These are phyloP conservation scores for Eucalyptus shirleyi DNA, from an alignment of 345 rosid genomes.

Conservation along the genomic window DNA sequence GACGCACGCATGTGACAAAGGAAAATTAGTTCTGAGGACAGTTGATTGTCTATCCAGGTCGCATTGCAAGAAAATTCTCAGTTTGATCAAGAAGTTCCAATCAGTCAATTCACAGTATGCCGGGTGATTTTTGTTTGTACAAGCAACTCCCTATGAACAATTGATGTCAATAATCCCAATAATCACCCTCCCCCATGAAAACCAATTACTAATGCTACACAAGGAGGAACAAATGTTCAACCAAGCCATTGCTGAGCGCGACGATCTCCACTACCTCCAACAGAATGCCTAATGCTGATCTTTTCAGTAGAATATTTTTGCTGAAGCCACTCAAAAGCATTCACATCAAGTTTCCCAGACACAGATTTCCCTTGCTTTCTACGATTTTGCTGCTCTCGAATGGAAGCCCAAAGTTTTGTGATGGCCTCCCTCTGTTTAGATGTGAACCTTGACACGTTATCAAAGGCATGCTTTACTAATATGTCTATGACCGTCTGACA, in stretches of 20 bases:
- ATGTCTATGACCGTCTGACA: slow-evolving; percentile 96
- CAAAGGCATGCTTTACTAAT: slow-evolving; percentile 86
- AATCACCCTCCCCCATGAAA: not conserved
- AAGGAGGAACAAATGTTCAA: not conserved
- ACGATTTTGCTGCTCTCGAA: slow-evolving; percentile 63
- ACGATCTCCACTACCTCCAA: slow-evolving; percentile 85
- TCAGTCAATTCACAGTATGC: not conserved
- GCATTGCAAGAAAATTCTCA: not conserved
- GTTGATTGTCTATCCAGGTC: not conserved
- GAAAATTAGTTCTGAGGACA: not conserved
- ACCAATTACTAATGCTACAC: not conserved
- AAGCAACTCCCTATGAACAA: not conserved
- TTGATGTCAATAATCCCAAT: not conserved
- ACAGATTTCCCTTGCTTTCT: slow-evolving; percentile 95
- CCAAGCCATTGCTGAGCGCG: slow-evolving; percentile 95
- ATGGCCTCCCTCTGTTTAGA: slow-evolving; percentile 76
- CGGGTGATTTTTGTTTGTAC: not conserved
- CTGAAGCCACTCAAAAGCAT: slow-evolving; percentile 86
- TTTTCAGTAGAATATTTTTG: slow-evolving; percentile 75
- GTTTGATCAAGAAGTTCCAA: not conserved
- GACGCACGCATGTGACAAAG: not conserved
- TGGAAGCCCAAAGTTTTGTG: slow-evolving; percentile 77
- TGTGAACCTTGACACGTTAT: slow-evolving; percentile 71
- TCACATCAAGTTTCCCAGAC: slow-evolving; percentile 80
- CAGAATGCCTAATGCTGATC: slow-evolving; percentile 79